Percentiles rank a stretch among this genome's conserved stretches.
These are phyloP conservation scores for Neonectria punicea DNA, from an alignment of 2,329 filamentous ascomycete genomes.

Conservation along the genomic window DNA sequence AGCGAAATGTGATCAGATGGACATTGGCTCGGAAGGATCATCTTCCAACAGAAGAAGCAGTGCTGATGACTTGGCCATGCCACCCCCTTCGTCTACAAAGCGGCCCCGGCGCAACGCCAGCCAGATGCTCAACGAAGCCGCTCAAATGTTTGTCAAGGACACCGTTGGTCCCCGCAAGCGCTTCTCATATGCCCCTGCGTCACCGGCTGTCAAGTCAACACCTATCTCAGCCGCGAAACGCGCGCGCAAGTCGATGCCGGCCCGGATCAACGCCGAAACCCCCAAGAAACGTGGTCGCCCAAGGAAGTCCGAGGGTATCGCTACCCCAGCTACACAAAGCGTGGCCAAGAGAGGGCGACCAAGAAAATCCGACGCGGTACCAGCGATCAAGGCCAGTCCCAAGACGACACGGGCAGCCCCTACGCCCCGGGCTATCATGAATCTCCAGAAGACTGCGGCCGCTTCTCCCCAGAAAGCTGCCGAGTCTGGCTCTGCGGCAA, in stretches of 20 bases:
- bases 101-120: slow-evolving; percentile 30
- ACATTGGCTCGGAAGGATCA: background rate
- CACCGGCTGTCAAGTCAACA: slow-evolving; percentile 26
- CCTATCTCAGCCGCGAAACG: slow-evolving; percentile 23
- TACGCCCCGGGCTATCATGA: slow-evolving; percentile 27
- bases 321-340: slow-evolving; percentile 28
- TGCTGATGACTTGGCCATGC: background rate
- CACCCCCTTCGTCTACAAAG: slow-evolving; percentile 19
- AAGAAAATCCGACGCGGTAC: slow-evolving; percentile 34
- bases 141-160: slow-evolving; percentile 20
- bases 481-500: slow-evolving; percentile 8
- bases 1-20: background rate
- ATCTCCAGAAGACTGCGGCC: slow-evolving; percentile 22
- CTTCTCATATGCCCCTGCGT: slow-evolving; percentile 23
- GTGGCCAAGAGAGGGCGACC: slow-evolving; percentile 37
- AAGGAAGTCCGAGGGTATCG: slow-evolving; percentile 34
- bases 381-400: slow-evolving; percentile 12
- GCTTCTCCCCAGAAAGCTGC: slow-evolving; percentile 26
- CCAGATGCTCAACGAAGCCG: slow-evolving; percentile 20
- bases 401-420: slow-evolving; percentile 22
- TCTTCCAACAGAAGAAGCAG: background rate
- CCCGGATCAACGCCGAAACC: slow-evolving; percentile 25
- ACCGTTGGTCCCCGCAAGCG: slow-evolving; percentile 26
- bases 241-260: slow-evolving; percentile 40
- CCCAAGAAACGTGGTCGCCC: slow-evolving; percentile 40